phyloP scores from a whole-genome alignment of 2,329 filamentous ascomycete genomes.

The Aureobasidium sp. region DNA sequence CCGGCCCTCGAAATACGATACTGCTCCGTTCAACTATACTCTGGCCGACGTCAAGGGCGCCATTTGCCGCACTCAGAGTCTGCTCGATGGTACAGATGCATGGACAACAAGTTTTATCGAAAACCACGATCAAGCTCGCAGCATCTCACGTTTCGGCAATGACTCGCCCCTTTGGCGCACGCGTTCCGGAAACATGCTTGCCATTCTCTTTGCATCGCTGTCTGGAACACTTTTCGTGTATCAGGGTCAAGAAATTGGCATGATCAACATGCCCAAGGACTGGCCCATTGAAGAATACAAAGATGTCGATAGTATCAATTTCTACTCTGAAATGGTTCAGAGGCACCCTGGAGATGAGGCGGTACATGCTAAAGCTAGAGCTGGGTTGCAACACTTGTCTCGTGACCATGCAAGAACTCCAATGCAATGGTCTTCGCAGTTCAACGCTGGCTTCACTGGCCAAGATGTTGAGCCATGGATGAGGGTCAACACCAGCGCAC shows the following conservation, averaged over 20 bases:
- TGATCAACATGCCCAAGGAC: conserved; percentile 49
- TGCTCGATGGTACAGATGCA: conserved; percentile 46
- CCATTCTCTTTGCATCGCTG: conserved; percentile 13
- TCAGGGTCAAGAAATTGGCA: conserved; percentile 58
- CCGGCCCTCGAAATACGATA: conserved; percentile 33
- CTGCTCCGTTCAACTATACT: background rate
- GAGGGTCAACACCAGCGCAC: conserved; percentile 53
- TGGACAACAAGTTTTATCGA: conserved; percentile 58
- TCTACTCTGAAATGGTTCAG: conserved; percentile 32
- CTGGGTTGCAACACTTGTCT: conserved; percentile 42
- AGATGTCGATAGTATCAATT: conserved; percentile 43
- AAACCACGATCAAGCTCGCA: conserved; percentile 55
- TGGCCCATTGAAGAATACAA: conserved; percentile 38
- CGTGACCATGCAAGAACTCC: conserved; percentile 61
- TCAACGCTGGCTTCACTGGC: conserved; percentile 55
- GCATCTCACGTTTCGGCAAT: conserved; percentile 45
- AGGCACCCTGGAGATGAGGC: conserved; percentile 14
- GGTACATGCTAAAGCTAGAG: conserved; percentile 24
- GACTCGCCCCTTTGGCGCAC: conserved; percentile 25
- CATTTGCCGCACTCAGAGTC: conserved; percentile 44
- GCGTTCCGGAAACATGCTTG: conserved; percentile 46
- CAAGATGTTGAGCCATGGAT: conserved; percentile 55
- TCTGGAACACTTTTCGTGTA: conserved; percentile 50
- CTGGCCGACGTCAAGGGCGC: background rate
- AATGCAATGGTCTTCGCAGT: conserved; percentile 52